Percentiles rank a stretch among this genome's conserved stretches.
Evolutionary conservation across 2,329 filamentous ascomycete genomes (phyloP).

Genomic region (Pestalotiopsis sp.): DNA sequence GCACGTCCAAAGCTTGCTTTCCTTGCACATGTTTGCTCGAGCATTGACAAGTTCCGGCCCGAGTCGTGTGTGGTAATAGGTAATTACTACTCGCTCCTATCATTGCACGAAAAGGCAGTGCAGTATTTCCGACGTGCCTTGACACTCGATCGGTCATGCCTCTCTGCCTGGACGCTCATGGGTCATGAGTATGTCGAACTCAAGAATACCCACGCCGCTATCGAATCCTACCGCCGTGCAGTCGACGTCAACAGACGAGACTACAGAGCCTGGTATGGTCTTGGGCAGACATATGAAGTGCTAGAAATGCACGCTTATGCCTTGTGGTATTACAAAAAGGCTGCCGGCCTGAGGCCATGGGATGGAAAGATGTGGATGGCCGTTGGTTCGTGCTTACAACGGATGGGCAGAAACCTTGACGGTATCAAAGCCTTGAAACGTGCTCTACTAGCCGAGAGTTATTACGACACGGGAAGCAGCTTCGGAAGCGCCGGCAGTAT

Average conservation of each 20-base stretch:
- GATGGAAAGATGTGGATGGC: slow-evolving; percentile 99
- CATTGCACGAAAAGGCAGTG: slow-evolving; percentile 95
- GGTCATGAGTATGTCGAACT: slow-evolving; percentile 98
- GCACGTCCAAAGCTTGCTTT: slow-evolving; percentile 88
- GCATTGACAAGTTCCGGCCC: slow-evolving; percentile 92
- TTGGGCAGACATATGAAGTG: slow-evolving; percentile 96
- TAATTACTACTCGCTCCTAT: slow-evolving; percentile 95
- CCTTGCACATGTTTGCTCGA: slow-evolving; percentile 85
- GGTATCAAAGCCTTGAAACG: slow-evolving; percentile 95
- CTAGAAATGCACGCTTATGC: slow-evolving; percentile 98
- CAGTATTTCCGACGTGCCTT: slow-evolving; percentile 95
- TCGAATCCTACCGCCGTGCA: slow-evolving; percentile 92
- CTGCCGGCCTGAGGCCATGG: slow-evolving; percentile 89
- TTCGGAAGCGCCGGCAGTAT: slow-evolving; percentile 49
- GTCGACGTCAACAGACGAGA: slow-evolving; percentile 96
- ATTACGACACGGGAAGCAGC: slow-evolving; percentile 71
- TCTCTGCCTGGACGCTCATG: slow-evolving; percentile 98
- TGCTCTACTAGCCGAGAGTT: slow-evolving; percentile 84
- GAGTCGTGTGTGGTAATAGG: slow-evolving; percentile 97
- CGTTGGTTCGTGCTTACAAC: slow-evolving; percentile 87
- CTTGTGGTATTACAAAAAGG: slow-evolving; percentile 96
- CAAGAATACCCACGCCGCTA: slow-evolving; percentile 97
- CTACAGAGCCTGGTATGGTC: slow-evolving; percentile 96
- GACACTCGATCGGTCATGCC: slow-evolving; percentile 84
- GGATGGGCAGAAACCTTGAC: slow-evolving; percentile 84